Percentiles rank a stretch among this genome's conserved stretches.
These are phyloP conservation scores for Rhizoclosmatium globosum DNA, from an alignment of 192 early-diverging fungal species.

Conservation along the genomic window DNA sequence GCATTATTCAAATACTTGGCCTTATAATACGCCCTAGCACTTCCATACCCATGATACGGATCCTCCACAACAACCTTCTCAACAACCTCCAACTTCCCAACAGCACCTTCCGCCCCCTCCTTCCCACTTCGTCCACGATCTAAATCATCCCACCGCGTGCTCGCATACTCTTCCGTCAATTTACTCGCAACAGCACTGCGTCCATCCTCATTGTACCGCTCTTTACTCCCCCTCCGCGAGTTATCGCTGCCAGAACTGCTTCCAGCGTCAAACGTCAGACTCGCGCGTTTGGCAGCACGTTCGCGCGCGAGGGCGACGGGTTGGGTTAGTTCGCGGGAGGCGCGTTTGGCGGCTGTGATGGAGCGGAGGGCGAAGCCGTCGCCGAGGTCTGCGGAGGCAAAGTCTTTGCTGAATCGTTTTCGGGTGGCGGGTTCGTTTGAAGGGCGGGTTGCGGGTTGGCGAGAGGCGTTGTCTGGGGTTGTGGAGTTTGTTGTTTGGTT, in stretches of 20 bases:
- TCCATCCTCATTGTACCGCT: background rate
- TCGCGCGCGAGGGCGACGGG: background rate
- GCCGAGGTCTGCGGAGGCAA: background rate
- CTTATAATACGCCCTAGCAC: background rate
- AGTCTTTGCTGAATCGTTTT: background rate
- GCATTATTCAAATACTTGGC: background rate
- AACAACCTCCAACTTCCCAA: no score
- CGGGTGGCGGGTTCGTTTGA: background rate
- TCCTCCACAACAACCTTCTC: no score
- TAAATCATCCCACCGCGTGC: background rate
- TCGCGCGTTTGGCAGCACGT: conserved; percentile 6
- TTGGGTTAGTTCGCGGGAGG: background rate
- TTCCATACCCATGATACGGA: no score
- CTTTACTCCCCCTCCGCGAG: background rate
- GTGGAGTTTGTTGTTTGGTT: background rate
- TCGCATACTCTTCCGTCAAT: conserved; percentile 2
- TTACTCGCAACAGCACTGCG: background rate
- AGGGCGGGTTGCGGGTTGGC: background rate
- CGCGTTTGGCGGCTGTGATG: background rate
- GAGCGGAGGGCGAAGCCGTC: conserved; percentile 1
- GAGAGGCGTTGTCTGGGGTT: background rate
- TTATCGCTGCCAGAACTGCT: background rate
- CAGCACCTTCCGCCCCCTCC: no score
- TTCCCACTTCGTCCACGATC: background rate
- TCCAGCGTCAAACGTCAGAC: background rate